Evolutionary conservation across 2,329 filamentous ascomycete species (phyloP), one percentile per base, ranked within the genome.

Genomic region (Phialemonium atrogriseum): DNA sequence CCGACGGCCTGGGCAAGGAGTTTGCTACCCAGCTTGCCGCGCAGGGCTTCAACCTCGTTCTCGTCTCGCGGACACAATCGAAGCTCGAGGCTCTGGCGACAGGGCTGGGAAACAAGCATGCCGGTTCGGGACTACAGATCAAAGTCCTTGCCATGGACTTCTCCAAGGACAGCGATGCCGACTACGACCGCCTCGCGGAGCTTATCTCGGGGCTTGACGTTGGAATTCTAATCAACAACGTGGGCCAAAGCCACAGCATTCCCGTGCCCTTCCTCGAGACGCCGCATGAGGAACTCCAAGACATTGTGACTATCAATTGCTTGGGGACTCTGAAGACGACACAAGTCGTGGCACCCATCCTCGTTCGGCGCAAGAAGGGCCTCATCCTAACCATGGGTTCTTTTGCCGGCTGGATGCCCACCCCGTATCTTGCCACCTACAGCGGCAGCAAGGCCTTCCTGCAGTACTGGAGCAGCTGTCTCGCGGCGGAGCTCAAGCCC

Each of bases 361-460:
- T 98, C 77, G 73, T 84, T 38, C 69, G 80, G 54, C 82, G 88
- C 49, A 86, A 84, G 62, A 77, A 79, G 35, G 91, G 93, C 15
- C 70, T 98, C 21, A 86, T 98, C 50, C 68, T 98, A 34, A 98
- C 89, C 36, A 95, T 98, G 88, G 91, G 89, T 27, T 95, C 88
- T 9, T 94, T 96, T 54, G 91, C 83, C 40, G 93, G 91, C 44
- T 81, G 93, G 61, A 76, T 91, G 39, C 91, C 91, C 7, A 94
- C 86, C 1, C 88, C 93, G 5, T 78, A 91, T 33, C 73, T 98
- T 26, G 91, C 91, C 10, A 96, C 91, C 4, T 98, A 98, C 70
- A 93, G 85, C 26, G 91, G 91, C 44, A 91, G 83, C 74, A 98
- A 98, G 65, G 89, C 91, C 2, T 98, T 98, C 72, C 71, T 98